These are phyloP conservation scores for Nicotiana noctiflora DNA, from an alignment of 257 asterid species.

Conservation along the genomic window DNA sequence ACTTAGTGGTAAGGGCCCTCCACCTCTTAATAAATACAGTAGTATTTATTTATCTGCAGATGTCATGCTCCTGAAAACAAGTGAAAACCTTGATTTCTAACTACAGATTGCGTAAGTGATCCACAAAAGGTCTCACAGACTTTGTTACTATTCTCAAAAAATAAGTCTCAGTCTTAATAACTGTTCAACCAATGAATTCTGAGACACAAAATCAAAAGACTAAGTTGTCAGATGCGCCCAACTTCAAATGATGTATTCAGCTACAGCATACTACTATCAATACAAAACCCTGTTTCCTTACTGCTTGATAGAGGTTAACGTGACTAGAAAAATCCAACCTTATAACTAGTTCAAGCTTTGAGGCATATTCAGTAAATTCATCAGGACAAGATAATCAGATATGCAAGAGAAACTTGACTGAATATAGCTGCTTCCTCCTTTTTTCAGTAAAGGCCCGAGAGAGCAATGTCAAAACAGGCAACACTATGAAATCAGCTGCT, in stretches of 20 bases:
- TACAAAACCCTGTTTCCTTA: not conserved
- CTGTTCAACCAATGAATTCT: not conserved
- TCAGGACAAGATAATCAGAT: constrained; percentile 1
- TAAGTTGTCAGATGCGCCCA: not conserved
- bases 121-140: not conserved
- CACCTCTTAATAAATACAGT: not conserved
- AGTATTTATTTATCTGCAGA: too few species aligned
- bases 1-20: not conserved
- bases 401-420: not conserved
- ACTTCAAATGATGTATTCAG: not conserved
- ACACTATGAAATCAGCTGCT: not conserved
- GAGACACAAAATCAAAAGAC: not conserved
- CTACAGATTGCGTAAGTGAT: not conserved
- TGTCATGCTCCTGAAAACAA: too few species aligned
- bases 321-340: not conserved
- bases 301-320: not conserved
- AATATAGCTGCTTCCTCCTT: not conserved
- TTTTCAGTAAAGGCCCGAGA: not conserved
- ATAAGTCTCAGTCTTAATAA: not conserved
- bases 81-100: too few species aligned
- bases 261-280: not conserved
- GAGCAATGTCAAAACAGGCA: not conserved
- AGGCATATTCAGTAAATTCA: not conserved
- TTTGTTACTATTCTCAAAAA: too few species aligned
- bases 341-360: not conserved